These are phyloP conservation scores for Oemleria cerasiformis DNA, from an alignment of 306 rosid genomes.

Conservation along the genomic window DNA sequence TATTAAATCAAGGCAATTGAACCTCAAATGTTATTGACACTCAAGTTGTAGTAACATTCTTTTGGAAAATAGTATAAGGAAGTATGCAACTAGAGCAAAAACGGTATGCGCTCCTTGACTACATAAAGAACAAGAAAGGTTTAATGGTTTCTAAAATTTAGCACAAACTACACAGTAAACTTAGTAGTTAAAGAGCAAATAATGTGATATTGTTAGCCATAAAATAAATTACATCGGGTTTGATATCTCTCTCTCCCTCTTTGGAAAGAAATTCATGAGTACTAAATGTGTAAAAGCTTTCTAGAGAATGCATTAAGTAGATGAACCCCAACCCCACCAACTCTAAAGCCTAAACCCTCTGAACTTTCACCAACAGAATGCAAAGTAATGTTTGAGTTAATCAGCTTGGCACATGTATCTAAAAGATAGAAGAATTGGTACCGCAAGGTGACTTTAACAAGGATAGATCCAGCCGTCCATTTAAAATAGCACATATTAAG, in stretches of 20 bases:
- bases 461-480: slow-evolving; percentile 67
- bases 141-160: not conserved
- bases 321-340: too few species aligned
- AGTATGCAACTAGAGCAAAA: too few species aligned
- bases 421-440: slow-evolving; percentile 32
- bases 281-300: too few species aligned
- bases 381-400: not conserved
- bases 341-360: not conserved
- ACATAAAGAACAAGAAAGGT: not conserved
- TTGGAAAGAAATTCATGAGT: too few species aligned
- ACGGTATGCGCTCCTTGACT: too few species aligned
- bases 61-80: too few species aligned
- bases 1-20: not conserved
- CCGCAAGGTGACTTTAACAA: slow-evolving; percentile 66
- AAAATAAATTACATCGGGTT: too few species aligned
- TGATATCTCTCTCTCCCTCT: too few species aligned
- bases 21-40: not conserved
- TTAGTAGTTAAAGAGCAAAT: too few species aligned
- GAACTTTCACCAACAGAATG: not conserved
- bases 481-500: slow-evolving; percentile 57
- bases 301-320: too few species aligned
- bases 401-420: not conserved
- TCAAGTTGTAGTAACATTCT: not conserved
- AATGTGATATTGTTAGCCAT: too few species aligned
- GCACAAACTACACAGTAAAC: too few species aligned